Conservation (phyloP, 2,329 filamentous ascomycete genomes). For the Bipolaris victoriae region DNA sequence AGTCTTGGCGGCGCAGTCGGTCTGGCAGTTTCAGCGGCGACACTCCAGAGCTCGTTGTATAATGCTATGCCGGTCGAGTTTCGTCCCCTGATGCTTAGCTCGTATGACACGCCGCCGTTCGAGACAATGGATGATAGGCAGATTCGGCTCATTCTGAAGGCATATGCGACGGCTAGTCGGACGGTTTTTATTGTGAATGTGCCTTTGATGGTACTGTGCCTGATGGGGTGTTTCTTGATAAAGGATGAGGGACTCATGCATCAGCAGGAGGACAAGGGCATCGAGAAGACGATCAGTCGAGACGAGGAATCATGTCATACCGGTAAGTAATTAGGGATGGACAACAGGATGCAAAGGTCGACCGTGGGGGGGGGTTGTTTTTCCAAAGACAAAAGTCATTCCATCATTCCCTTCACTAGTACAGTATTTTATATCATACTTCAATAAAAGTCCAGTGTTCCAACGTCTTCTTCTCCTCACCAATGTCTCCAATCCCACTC, state of each 20-base stretch:
- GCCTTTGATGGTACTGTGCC: constrained; percentile 59
- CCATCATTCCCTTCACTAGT: too few relatives aligned
- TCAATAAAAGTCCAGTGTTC: too few relatives aligned
- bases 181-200: constrained; percentile 64
- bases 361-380: too few relatives aligned
- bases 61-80: constrained; percentile 23
- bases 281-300: neutral
- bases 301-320: neutral
- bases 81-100: constrained; percentile 11
- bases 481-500: constrained; percentile 53
- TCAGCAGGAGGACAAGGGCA: constrained; percentile 17
- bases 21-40: constrained; percentile 54
- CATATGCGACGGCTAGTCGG: constrained; percentile 61
- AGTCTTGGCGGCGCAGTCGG: constrained; percentile 65
- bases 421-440: too few relatives aligned
- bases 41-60: constrained; percentile 26
- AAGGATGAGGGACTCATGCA: constrained; percentile 54
- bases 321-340: neutral
- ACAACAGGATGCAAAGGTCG: too few relatives aligned
- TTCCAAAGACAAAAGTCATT: too few relatives aligned
- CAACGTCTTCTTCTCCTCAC: constrained; percentile 8
- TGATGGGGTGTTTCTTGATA: constrained; percentile 60
- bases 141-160: constrained; percentile 51
- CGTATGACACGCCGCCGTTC: constrained; percentile 23
- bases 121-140: constrained; percentile 10